These are phyloP conservation scores for Paragyromitra xinjiangensis DNA, from an alignment of 495 filamentous ascomycete species.

Conservation along the genomic window DNA sequence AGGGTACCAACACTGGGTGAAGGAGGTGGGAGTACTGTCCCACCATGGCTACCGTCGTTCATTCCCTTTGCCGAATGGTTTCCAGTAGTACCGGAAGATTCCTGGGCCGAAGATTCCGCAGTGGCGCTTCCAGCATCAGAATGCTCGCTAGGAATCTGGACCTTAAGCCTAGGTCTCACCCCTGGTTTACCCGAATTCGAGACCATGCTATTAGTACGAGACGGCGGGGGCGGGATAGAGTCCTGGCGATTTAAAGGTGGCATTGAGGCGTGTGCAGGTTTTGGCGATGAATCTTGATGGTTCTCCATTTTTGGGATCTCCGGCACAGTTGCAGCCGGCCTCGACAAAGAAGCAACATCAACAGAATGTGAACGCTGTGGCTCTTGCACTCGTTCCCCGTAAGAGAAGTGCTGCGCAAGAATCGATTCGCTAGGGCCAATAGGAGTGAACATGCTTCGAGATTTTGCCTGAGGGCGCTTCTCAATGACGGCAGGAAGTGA, in stretches of 20 bases:
- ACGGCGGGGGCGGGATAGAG: constrained; percentile 68
- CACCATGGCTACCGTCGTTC: constrained; percentile 66
- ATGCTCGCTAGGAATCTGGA: constrained; percentile 91
- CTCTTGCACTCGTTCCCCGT: constrained; percentile 58
- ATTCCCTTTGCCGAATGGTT: constrained; percentile 62
- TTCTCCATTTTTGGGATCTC: constrained; percentile 45
- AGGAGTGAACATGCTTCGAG: constrained; percentile 94
- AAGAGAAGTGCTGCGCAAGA: constrained; percentile 82
- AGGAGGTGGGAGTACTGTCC: constrained; percentile 86
- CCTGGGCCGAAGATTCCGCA: constrained; percentile 77
- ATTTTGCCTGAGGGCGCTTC: constrained; percentile 80
- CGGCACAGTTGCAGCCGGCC: constrained; percentile 54
- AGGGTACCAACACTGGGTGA: constrained; percentile 87
- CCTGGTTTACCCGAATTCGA: constrained; percentile 64
- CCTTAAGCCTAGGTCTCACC: constrained; percentile 83
- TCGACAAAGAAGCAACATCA: constrained; percentile 67
- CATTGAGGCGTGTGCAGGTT: constrained; percentile 57
- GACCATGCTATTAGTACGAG: constrained; percentile 73
- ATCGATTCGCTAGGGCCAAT: constrained; percentile 93
- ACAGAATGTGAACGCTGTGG: constrained; percentile 69
- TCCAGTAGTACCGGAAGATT: constrained; percentile 68
- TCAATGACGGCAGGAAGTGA: constrained; percentile 61
- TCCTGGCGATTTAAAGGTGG: constrained; percentile 63
- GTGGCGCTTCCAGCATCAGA: constrained; percentile 84
- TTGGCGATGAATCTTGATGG: constrained; percentile 38